Evolutionary conservation across 495 filamentous ascomycete genomes (phyloP).

Genomic region (Aspergillus conjunctus): DNA sequence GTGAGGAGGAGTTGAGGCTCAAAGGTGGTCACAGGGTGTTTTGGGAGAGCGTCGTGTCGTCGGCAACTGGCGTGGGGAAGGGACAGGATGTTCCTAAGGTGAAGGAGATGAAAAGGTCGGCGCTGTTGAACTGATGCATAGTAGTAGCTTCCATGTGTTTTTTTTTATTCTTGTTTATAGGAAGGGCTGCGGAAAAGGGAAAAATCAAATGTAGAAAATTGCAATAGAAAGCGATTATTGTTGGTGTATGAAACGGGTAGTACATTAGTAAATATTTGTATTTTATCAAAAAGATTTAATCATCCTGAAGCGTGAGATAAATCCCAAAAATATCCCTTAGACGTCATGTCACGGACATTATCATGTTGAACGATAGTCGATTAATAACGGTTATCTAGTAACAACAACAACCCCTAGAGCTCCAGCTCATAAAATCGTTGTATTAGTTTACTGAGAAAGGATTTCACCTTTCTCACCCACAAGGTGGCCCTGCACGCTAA

Average conservation of each 20-base stretch:
- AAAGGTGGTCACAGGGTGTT: slow-evolving; percentile 41
- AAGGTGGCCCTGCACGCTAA: slow-evolving; percentile 75
- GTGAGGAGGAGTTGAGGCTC: slow-evolving; percentile 33
- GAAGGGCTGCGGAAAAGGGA: background rate
- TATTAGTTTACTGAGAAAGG: slow-evolving; percentile 28
- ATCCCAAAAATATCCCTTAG: background rate
- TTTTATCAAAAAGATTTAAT: background rate
- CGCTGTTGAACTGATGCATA: slow-evolving; percentile 49
- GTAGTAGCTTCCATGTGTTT: background rate
- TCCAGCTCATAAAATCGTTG: background rate
- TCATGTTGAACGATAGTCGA: background rate
- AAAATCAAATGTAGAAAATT: background rate
- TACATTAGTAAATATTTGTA: no score
- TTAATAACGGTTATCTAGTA: background rate
- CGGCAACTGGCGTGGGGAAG: slow-evolving; percentile 23
- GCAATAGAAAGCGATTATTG: no score
- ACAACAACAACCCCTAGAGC: no score
- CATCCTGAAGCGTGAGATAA: background rate
- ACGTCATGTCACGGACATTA: background rate
- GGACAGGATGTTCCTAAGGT: slow-evolving; percentile 44
- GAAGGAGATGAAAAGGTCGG: slow-evolving; percentile 54
- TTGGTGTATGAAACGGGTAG: no score
- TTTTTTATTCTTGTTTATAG: background rate
- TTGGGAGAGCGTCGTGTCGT: slow-evolving; percentile 44
- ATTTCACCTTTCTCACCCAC: slow-evolving; percentile 70